Percentiles rank a stretch among this genome's conserved stretches.
These are phyloP conservation scores for Euryodendron excelsum DNA, from an alignment of 148 eudicot genomes.

Conservation along the genomic window DNA sequence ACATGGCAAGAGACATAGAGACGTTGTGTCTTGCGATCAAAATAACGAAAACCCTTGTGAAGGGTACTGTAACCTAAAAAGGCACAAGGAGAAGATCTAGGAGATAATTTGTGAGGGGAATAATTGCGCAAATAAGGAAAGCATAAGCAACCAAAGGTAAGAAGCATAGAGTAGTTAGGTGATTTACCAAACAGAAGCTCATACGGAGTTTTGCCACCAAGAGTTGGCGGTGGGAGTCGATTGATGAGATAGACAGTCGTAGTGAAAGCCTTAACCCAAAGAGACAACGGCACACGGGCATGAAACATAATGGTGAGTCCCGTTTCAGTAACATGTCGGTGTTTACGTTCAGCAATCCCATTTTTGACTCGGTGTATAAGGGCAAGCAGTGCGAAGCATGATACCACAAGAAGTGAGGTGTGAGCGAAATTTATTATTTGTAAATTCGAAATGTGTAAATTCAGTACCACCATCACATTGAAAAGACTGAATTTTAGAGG, in stretches of 20 bases:
- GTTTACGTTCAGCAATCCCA: no score
- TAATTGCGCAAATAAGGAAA: neutral
- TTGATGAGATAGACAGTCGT: no score
- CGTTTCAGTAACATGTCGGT: neutral
- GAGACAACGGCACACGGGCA: neutral
- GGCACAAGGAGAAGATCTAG: neutral
- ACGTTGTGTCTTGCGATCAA: neutral
- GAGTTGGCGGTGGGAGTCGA: neutral
- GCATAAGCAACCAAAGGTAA: neutral
- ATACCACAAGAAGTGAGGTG: neutral
- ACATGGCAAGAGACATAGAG: neutral
- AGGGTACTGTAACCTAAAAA: neutral
- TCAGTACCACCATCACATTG: no score
- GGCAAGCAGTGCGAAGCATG: neutral
- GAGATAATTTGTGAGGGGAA: neutral
- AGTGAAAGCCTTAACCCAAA: neutral
- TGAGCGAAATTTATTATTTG: neutral
- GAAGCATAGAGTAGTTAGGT: neutral
- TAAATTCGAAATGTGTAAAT: no score
- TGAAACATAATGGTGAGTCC: neutral
- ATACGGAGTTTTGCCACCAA: neutral
- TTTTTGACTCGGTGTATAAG: neutral
- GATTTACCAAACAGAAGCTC: neutral
- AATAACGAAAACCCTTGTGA: neutral
- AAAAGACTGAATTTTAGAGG: no score